phyloP scores from a whole-genome alignment of 306 rosid species.

The Cucurbita moschata region DNA sequence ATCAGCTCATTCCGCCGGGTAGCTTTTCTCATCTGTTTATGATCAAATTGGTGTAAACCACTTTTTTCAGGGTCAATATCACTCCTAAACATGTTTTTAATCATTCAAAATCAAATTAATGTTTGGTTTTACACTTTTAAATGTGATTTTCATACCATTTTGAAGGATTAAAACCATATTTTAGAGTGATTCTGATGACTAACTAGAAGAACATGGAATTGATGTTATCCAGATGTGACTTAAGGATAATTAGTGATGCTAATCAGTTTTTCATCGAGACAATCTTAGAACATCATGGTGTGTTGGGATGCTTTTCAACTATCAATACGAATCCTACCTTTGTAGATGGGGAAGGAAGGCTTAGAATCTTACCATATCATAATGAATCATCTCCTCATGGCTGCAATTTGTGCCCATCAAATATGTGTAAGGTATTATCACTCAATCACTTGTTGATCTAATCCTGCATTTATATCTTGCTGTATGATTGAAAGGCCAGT shows the following conservation, averaged over 20 bases:
- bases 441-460: neutral
- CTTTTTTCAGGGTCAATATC: neutral
- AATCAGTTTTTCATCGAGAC: conserved; percentile 46
- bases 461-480: neutral
- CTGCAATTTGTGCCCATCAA: conserved; percentile 51
- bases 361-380: conserved; percentile 43
- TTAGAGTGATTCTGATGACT: neutral
- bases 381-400: conserved; percentile 40
- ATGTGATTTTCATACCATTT: too few species aligned
- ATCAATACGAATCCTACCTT: conserved; percentile 40
- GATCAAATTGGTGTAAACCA: neutral
- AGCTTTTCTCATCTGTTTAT: neutral
- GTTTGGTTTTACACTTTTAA: neutral
- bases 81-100: neutral
- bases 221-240: conserved; percentile 44
- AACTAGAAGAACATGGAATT: neutral
- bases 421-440: conserved; percentile 63
- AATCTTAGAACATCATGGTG: conserved; percentile 47
- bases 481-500: neutral
- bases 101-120: neutral
- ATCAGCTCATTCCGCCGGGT: conserved; percentile 53
- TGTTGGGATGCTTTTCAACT: conserved; percentile 48
- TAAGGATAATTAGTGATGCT: conserved; percentile 65
- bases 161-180: neutral
- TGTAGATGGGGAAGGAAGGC: conserved; percentile 40